Percentiles rank a stretch among this genome's conserved stretches.
Evolutionary conservation across 768 basidiomycete species (phyloP).

Genomic region (Sporobolomyces phaffii): DNA sequence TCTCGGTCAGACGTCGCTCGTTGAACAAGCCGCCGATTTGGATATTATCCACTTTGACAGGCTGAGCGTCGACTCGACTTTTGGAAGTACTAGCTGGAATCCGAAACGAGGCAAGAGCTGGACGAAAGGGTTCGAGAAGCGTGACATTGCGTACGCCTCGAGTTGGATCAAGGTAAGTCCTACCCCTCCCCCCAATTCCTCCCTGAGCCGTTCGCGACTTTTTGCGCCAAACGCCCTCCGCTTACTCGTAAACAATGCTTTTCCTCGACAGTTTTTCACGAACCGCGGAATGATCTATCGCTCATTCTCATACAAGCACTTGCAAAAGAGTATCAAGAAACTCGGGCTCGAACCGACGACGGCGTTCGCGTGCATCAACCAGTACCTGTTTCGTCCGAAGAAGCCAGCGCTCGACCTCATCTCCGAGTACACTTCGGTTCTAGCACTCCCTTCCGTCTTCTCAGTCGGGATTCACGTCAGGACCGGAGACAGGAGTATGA

Average conservation of each 20-base stretch:
- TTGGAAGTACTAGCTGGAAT: slow-evolving; percentile 29
- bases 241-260: too few species aligned
- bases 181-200: too few species aligned
- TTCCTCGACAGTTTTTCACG: slow-evolving; percentile 31
- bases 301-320: slow-evolving; percentile 32
- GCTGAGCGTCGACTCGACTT: slow-evolving; percentile 23
- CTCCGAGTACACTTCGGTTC: slow-evolving; percentile 19
- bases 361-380: slow-evolving; percentile 33
- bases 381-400: slow-evolving; percentile 37
- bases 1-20: slow-evolving; percentile 14
- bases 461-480: slow-evolving; percentile 30
- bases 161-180: slow-evolving; percentile 29
- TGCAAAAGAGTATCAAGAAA: slow-evolving; percentile 22
- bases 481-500: slow-evolving; percentile 34
- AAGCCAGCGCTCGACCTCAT: slow-evolving; percentile 25
- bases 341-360: slow-evolving; percentile 17
- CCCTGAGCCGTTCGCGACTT: neutral
- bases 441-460: slow-evolving; percentile 29
- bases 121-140: slow-evolving; percentile 27
- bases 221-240: neutral
- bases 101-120: neutral
- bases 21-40: slow-evolving; percentile 17
- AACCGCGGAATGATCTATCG: slow-evolving; percentile 34
- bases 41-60: slow-evolving; percentile 37
- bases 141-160: slow-evolving; percentile 27